A percentile compares a stretch with the other conserved stretches of the same genome.
Conservation (phyloP, 441 rosid species). For the Flueggea neowawraea region DNA sequence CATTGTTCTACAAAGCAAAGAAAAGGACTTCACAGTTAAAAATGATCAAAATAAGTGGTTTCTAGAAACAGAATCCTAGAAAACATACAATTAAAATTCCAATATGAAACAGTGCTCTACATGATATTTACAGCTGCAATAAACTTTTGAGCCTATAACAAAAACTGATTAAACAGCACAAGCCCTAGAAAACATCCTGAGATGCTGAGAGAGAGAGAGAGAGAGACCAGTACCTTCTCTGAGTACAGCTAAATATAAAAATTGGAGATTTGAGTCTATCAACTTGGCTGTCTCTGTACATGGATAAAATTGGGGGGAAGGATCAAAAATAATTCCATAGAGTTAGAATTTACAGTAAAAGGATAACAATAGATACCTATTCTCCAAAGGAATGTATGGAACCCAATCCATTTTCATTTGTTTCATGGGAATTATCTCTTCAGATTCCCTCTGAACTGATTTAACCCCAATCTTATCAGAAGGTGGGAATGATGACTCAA, state of each 20-base stretch:
- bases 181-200: background rate
- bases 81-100: too few relatives aligned
- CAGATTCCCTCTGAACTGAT: slow-evolving; percentile 89
- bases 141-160: too few relatives aligned
- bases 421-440: slow-evolving; percentile 96
- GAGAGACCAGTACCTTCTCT: slow-evolving; percentile 55
- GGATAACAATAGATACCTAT: slow-evolving; percentile 45
- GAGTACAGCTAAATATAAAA: slow-evolving; percentile 73
- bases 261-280: slow-evolving; percentile 73
- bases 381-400: slow-evolving; percentile 86
- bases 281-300: slow-evolving; percentile 72
- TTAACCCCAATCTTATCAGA: slow-evolving; percentile 95
- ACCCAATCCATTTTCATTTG: slow-evolving; percentile 99
- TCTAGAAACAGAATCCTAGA: too few relatives aligned
- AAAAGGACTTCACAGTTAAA: too few relatives aligned
- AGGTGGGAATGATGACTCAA: slow-evolving; percentile 90
- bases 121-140: too few relatives aligned
- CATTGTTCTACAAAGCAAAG: too few relatives aligned
- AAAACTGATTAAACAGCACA: too few relatives aligned
- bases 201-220: background rate
- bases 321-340: background rate
- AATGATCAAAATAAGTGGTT: too few relatives aligned
- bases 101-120: too few relatives aligned
- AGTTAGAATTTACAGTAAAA: background rate
- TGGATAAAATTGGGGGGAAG: slow-evolving; percentile 9